A percentile compares a stretch with the other conserved stretches of the same genome.
phyloP scores from a whole-genome alignment of 116 monocot species.

The Cymodocea nodosa region DNA sequence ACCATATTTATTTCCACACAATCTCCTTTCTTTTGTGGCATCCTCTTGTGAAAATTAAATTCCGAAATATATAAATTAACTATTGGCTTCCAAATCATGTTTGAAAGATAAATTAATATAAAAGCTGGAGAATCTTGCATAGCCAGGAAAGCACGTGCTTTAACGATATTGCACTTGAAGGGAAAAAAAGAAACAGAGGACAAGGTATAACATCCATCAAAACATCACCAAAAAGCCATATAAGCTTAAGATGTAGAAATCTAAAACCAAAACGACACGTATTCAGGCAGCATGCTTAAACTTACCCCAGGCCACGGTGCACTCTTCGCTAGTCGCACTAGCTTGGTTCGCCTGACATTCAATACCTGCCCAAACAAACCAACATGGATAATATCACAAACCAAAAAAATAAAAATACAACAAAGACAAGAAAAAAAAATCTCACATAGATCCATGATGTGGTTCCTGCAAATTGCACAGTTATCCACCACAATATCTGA shows the following conservation, averaged over 20 bases:
- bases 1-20: too few species aligned
- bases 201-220: too few species aligned
- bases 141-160: too few species aligned
- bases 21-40: too few species aligned
- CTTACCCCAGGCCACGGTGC: conserved; percentile 90
- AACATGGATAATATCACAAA: conserved; percentile 2
- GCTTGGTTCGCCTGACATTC: conserved; percentile 93
- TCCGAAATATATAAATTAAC: too few species aligned
- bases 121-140: too few species aligned
- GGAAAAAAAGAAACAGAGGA: too few species aligned
- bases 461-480: conserved; percentile 95
- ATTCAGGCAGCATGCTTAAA: conserved; percentile 63
- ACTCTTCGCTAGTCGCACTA: conserved; percentile 78
- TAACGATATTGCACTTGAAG: too few species aligned
- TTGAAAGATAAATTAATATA: too few species aligned
- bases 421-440: not conserved
- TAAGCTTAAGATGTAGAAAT: not conserved
- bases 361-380: conserved; percentile 46
- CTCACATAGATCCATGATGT: conserved; percentile 99
- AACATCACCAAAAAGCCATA: conserved; percentile 28
- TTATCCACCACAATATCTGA: conserved; percentile 97
- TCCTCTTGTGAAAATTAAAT: too few species aligned
- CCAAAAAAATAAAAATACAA: conserved; percentile 38
- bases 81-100: too few species aligned
- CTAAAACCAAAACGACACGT: conserved; percentile 7